phyloP scores from a whole-genome alignment of 305 asterid species.

The Fraxinus velutina region DNA sequence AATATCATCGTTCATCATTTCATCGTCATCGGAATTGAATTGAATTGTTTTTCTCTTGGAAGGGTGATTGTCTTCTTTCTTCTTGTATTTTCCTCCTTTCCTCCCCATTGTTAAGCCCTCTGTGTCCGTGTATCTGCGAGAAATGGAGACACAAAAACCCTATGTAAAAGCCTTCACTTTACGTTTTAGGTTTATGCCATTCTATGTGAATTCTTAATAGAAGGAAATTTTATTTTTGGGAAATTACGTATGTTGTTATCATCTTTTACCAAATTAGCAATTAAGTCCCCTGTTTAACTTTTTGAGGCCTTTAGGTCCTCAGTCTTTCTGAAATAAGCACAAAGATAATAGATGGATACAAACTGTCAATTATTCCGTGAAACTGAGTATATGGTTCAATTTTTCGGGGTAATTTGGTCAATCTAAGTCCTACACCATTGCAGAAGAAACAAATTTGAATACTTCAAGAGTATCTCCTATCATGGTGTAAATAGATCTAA shows the following conservation, averaged over 20 bases:
- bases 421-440: background rate
- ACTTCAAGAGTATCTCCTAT: no score
- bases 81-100: slow-evolving; percentile 48
- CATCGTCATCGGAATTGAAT: slow-evolving; percentile 38
- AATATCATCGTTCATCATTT: slow-evolving; percentile 60
- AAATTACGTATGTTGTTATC: background rate
- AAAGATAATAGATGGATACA: background rate
- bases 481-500: no score
- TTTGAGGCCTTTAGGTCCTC: background rate
- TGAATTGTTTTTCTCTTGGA: slow-evolving; percentile 26
- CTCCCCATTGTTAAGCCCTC: slow-evolving; percentile 36
- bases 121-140: background rate
- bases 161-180: background rate
- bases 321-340: background rate
- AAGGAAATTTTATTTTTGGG: background rate
- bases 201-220: background rate
- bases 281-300: background rate
- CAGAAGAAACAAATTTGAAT: background rate
- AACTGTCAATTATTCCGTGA: background rate
- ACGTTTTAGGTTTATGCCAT: background rate
- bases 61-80: slow-evolving; percentile 32
- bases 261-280: background rate
- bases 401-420: background rate
- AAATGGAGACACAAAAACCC: background rate
- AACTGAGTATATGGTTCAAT: background rate